Conservation (phyloP, 73 alveolate species). For the Uronychia setigera region DNA sequence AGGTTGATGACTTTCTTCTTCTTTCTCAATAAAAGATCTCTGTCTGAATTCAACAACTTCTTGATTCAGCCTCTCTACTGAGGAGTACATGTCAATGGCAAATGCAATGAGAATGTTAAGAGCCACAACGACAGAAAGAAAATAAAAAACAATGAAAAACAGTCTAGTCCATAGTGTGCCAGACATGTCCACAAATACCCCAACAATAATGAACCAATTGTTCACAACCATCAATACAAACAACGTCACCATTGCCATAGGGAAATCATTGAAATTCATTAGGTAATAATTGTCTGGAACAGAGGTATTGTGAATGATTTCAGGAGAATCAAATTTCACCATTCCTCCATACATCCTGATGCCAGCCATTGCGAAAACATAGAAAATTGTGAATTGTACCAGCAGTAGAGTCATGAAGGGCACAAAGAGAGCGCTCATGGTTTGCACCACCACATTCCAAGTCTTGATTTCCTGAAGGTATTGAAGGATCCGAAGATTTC, state of each 20-base stretch:
- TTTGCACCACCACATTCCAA: constrained; percentile 42
- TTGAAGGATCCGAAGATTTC: constrained; percentile 17
- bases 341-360: constrained; percentile 67
- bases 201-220: constrained; percentile 68
- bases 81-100: constrained; percentile 58
- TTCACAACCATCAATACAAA: constrained; percentile 69
- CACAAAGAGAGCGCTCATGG: constrained; percentile 27
- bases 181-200: constrained; percentile 31
- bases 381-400: constrained; percentile 60
- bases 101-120: constrained; percentile 54
- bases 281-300: constrained; percentile 48
- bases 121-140: constrained; percentile 42
- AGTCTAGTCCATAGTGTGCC: constrained; percentile 12
- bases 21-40: neutral
- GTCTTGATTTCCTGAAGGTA: constrained; percentile 37
- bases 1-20: neutral
- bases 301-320: constrained; percentile 31
- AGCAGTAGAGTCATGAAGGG: constrained; percentile 59
- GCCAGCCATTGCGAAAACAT: constrained; percentile 68
- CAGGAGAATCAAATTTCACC: constrained; percentile 1
- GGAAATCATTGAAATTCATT: constrained; percentile 74
- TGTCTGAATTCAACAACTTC: neutral
- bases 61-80: constrained; percentile 41
- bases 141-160: constrained; percentile 52
- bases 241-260: constrained; percentile 61